A percentile compares a stretch with the other conserved stretches of the same genome.
phyloP scores from a whole-genome alignment of 2,329 filamentous ascomycete genomes.

The Colletotrichum truncatum region DNA sequence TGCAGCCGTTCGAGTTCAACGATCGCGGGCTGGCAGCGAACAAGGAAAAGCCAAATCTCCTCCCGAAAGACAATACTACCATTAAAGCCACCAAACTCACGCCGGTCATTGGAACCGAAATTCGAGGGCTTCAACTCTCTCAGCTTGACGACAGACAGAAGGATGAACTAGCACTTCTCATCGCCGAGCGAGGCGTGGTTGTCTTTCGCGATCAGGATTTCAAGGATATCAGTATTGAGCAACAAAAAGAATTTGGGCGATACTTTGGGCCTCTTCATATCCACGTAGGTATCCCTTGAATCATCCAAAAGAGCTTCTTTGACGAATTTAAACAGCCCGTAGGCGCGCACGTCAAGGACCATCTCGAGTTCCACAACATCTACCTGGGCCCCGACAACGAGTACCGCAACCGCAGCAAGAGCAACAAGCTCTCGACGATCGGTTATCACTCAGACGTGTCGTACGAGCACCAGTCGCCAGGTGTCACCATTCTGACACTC shows the following conservation, averaged over 20 bases:
- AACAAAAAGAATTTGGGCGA: slow-evolving; percentile 17
- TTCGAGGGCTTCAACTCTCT: slow-evolving; percentile 49
- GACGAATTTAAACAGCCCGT: slow-evolving; percentile 41
- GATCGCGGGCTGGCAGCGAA: slow-evolving; percentile 42
- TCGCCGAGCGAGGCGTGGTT: slow-evolving; percentile 51
- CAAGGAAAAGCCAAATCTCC: slow-evolving; percentile 39
- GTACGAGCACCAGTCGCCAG: slow-evolving; percentile 52
- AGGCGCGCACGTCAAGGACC: slow-evolving; percentile 51
- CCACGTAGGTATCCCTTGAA: slow-evolving; percentile 40
- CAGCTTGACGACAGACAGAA: slow-evolving; percentile 47
- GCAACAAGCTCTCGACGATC: slow-evolving; percentile 45
- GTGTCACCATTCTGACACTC: slow-evolving; percentile 49
- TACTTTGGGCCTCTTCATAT: slow-evolving; percentile 49
- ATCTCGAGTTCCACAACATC: slow-evolving; percentile 55
- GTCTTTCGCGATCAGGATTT: slow-evolving; percentile 47
- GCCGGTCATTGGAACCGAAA: slow-evolving; percentile 49
- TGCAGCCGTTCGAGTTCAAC: slow-evolving; percentile 41
- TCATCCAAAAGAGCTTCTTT: neutral
- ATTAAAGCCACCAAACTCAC: slow-evolving; percentile 32
- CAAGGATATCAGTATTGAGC: slow-evolving; percentile 17
- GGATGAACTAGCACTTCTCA: slow-evolving; percentile 52
- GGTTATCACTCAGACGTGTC: slow-evolving; percentile 53
- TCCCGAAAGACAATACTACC: slow-evolving; percentile 30
- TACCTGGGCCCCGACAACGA: slow-evolving; percentile 56
- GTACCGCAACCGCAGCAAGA: slow-evolving; percentile 45